A percentile compares a stretch with the other conserved stretches of the same genome.
phyloP scores from a whole-genome alignment of 2,329 filamentous ascomycete genomes.

The Calonectria naviculata region DNA sequence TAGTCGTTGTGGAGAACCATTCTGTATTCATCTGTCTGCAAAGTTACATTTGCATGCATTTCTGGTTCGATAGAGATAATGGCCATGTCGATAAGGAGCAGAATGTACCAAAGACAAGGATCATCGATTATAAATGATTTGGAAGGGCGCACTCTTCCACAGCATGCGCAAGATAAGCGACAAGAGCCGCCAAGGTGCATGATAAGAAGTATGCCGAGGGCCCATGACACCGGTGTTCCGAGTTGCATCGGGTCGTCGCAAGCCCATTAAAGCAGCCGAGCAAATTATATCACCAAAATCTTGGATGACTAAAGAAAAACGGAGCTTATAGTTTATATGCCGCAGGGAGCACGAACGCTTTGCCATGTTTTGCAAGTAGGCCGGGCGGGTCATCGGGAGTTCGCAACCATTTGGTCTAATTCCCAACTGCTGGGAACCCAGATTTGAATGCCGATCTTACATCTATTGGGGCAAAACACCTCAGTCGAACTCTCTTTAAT shows the following conservation, averaged over 20 bases:
- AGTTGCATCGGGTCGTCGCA: not conserved
- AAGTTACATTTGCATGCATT: not conserved
- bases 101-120: not conserved
- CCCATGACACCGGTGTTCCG: not conserved
- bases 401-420: not conserved
- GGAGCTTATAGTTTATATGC: not conserved
- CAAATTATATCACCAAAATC: no score
- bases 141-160: not conserved
- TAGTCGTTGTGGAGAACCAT: not conserved
- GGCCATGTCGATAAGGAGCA: not conserved
- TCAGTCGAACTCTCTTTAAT: not conserved
- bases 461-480: not conserved
- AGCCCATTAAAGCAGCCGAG: not conserved
- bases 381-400: not conserved
- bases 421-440: not conserved
- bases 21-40: no score
- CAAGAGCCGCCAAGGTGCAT: not conserved
- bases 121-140: not conserved
- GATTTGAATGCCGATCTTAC: not conserved
- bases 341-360: not conserved
- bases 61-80: not conserved
- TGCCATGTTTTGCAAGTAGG: not conserved
- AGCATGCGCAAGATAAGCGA: not conserved
- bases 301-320: not conserved
- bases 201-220: not conserved